Percentiles rank a stretch among this genome's conserved stretches.
These are phyloP conservation scores for Arctium lappa DNA, from an alignment of 129 eudicot species.

Conservation along the genomic window DNA sequence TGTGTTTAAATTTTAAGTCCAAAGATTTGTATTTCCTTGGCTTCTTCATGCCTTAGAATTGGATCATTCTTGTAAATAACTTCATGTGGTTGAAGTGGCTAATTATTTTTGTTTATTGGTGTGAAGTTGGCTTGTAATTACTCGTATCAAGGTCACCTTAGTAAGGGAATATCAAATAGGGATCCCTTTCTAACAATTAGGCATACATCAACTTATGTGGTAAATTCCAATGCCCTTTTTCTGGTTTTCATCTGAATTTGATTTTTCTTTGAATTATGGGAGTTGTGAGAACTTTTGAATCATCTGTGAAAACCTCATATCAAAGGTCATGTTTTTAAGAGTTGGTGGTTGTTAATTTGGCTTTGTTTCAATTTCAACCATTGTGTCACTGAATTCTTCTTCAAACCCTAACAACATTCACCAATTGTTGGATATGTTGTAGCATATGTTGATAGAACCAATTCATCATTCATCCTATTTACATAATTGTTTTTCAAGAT, in stretches of 20 bases:
- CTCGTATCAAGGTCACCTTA: neutral
- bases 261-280: constrained; percentile 1
- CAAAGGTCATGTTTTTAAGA: constrained; percentile 12
- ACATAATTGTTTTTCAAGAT: too few species aligned
- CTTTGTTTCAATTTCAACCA: constrained; percentile 2
- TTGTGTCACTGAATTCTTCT: constrained; percentile 70
- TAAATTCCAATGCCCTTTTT: neutral
- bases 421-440: constrained; percentile 41
- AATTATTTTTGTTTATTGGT: constrained; percentile 5
- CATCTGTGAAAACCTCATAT: constrained; percentile 9
- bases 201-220: neutral
- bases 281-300: neutral
- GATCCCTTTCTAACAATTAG: neutral
- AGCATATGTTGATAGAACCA: too few species aligned
- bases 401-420: constrained; percentile 60
- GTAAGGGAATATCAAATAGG: neutral
- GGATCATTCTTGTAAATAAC: constrained; percentile 10
- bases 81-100: constrained; percentile 13
- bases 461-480: too few species aligned
- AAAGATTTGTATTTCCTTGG: too few species aligned
- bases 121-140: neutral
- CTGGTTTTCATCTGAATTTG: constrained; percentile 1
- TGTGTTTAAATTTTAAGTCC: too few species aligned
- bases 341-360: neutral
- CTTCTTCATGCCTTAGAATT: too few species aligned